Percentiles rank a stretch among this genome's conserved stretches.
phyloP scores from a whole-genome alignment of 768 basidiomycete species.

The Tephrocybe sp. region DNA sequence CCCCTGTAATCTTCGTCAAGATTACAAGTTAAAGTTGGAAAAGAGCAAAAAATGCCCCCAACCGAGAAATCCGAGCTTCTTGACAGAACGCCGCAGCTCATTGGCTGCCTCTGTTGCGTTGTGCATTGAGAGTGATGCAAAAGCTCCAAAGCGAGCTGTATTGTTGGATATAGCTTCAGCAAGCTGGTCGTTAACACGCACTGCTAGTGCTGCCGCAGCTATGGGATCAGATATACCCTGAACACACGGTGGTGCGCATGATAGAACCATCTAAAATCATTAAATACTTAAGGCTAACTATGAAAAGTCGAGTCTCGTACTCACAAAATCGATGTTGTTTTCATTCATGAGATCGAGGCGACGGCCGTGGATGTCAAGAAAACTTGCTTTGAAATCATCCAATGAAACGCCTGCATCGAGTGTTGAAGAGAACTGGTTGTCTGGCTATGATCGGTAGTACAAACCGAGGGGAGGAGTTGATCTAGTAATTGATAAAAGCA shows the following conservation, averaged over 20 bases:
- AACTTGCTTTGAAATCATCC: slow-evolving; percentile 29
- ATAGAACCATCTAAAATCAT: slow-evolving; percentile 35
- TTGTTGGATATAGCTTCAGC: slow-evolving; percentile 36
- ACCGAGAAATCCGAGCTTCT: slow-evolving; percentile 40
- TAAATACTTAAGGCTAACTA: no score
- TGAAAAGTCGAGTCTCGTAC: slow-evolving; percentile 3
- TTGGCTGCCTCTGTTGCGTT: slow-evolving; percentile 38
- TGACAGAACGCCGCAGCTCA: slow-evolving; percentile 38
- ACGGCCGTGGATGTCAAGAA: slow-evolving; percentile 38
- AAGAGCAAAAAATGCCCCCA: background rate
- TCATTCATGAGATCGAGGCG: slow-evolving; percentile 34
- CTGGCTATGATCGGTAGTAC: background rate
- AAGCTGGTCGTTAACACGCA: slow-evolving; percentile 34
- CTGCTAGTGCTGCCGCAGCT: slow-evolving; percentile 31
- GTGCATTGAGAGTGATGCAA: slow-evolving; percentile 43
- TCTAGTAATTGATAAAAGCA: background rate
- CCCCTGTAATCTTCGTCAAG: slow-evolving; percentile 21
- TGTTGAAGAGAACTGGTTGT: background rate
- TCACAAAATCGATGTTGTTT: slow-evolving; percentile 36
- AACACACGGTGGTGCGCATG: slow-evolving; percentile 35
- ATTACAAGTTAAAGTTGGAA: background rate
- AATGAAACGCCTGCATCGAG: slow-evolving; percentile 25
- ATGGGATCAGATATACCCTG: slow-evolving; percentile 36
- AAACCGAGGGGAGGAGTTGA: slow-evolving; percentile 21
- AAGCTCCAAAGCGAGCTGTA: slow-evolving; percentile 38